These are phyloP conservation scores for Epithele typhae DNA, from an alignment of 768 basidiomycete genomes.

Conservation along the genomic window DNA sequence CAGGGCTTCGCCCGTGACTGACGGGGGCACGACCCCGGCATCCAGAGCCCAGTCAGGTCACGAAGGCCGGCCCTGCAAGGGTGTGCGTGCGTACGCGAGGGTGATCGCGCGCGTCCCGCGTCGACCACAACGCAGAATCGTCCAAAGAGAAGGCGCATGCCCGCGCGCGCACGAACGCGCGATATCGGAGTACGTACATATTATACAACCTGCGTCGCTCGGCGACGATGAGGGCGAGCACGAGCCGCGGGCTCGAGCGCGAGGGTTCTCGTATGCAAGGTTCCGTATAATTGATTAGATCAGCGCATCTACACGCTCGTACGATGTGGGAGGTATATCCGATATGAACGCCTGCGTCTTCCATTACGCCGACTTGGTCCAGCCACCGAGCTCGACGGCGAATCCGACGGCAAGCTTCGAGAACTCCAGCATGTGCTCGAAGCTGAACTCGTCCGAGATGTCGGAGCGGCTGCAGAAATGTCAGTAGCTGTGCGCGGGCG, in stretches of 20 bases:
- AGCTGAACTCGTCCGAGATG: conserved; percentile 85
- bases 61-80: too few relatives aligned
- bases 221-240: too few relatives aligned
- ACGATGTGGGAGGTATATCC: neutral
- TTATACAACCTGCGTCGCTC: conserved; percentile 6
- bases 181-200: conserved; percentile 17
- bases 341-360: neutral
- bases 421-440: conserved; percentile 77
- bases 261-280: too few relatives aligned
- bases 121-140: conserved; percentile 2
- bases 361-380: conserved; percentile 27
- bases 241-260: too few relatives aligned
- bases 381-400: conserved; percentile 47
- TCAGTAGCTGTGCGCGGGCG: conserved; percentile 1
- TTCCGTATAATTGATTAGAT: too few relatives aligned
- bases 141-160: conserved; percentile 13
- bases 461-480: conserved; percentile 62
- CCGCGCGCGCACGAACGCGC: conserved; percentile 10
- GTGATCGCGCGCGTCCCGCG: too few relatives aligned
- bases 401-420: conserved; percentile 51
- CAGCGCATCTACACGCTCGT: too few relatives aligned
- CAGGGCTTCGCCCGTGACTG: too few relatives aligned
- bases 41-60: too few relatives aligned
- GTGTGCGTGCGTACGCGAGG: too few relatives aligned
- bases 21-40: too few relatives aligned